These are phyloP conservation scores for Neospermospora avenae DNA, from an alignment of 2,329 filamentous ascomycete species.

Conservation along the genomic window DNA sequence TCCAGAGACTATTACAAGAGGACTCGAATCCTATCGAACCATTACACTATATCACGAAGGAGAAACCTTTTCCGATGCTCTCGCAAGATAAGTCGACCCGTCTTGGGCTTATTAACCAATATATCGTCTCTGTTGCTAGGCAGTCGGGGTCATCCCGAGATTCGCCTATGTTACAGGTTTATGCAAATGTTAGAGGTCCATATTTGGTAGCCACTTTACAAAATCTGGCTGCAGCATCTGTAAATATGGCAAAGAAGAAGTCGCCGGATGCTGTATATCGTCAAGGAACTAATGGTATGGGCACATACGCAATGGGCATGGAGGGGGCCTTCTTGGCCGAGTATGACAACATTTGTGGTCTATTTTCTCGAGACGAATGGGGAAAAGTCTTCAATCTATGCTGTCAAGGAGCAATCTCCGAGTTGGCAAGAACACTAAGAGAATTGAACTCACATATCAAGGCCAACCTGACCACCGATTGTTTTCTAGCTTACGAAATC, in stretches of 20 bases:
- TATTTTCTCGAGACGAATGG: constrained; percentile 87
- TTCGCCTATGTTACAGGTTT: constrained; percentile 74
- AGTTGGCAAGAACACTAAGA: constrained; percentile 79
- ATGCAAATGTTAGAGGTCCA: constrained; percentile 79
- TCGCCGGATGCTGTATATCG: constrained; percentile 77
- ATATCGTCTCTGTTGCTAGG: constrained; percentile 62
- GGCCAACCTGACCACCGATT: constrained; percentile 81
- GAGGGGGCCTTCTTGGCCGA: constrained; percentile 85
- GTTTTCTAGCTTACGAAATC: constrained; percentile 92
- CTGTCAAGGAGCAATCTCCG: constrained; percentile 72
- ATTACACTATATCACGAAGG: constrained; percentile 88
- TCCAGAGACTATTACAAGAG: constrained; percentile 74
- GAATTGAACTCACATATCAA: constrained; percentile 91
- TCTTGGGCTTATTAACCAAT: constrained; percentile 74
- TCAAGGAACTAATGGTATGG: constrained; percentile 85
- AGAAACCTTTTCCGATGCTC: constrained; percentile 77
- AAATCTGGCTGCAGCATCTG: constrained; percentile 82
- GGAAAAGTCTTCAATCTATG: constrained; percentile 73
- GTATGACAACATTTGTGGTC: constrained; percentile 82
- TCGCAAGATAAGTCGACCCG: constrained; percentile 72
- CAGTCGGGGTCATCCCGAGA: constrained; percentile 49
- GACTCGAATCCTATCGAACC: constrained; percentile 82
- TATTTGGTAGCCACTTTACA: constrained; percentile 81
- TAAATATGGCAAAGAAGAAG: constrained; percentile 80
- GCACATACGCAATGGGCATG: constrained; percentile 81